Evolutionary conservation across 2,329 filamentous ascomycete species (phyloP).

Genomic region (Akanthomyces lecanii): DNA sequence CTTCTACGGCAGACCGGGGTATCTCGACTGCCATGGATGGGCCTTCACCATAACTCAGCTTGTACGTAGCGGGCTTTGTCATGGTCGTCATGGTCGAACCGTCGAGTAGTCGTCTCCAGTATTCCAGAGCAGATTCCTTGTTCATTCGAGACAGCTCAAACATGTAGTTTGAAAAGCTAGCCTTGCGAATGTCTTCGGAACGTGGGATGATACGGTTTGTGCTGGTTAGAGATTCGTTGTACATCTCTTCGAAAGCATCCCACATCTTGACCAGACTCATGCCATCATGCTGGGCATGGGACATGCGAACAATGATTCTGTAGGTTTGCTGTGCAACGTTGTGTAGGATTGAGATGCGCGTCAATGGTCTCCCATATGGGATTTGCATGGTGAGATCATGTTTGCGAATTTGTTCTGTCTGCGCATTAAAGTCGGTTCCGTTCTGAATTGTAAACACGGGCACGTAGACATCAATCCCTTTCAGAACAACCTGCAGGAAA

Average conservation of each 20-base stretch:
- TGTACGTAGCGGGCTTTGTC: background rate
- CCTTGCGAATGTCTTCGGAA: background rate
- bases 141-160: background rate
- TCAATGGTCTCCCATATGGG: background rate
- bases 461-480: background rate
- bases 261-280: conserved; percentile 1
- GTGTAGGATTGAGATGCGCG: conserved; percentile 1
- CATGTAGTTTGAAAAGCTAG: conserved; percentile 8
- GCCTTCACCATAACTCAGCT: background rate
- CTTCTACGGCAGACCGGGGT: background rate
- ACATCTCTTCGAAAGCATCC: conserved; percentile 8
- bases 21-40: background rate
- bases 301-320: conserved; percentile 3
- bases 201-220: background rate
- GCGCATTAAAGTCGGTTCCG: background rate
- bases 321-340: background rate
- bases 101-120: background rate
- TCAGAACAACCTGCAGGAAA: background rate
- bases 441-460: background rate
- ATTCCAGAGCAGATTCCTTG: background rate
- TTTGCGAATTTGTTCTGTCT: background rate
- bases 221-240: background rate
- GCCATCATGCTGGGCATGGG: conserved; percentile 6
- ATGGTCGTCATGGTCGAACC: background rate
- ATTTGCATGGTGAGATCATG: background rate